Conservation (phyloP, 2,329 filamentous ascomycete genomes). For the Monosporascus sp. region DNA sequence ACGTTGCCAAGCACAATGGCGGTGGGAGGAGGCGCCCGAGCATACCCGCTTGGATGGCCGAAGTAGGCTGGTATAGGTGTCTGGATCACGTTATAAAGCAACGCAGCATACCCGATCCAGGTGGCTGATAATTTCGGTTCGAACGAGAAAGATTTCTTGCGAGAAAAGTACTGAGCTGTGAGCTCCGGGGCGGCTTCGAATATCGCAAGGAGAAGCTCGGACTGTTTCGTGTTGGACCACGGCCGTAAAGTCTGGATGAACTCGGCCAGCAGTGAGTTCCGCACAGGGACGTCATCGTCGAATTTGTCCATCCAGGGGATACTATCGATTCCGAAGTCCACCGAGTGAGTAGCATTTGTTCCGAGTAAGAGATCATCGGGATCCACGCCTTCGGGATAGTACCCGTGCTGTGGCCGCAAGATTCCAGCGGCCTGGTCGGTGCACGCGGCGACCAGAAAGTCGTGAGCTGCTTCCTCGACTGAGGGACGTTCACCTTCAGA, state of each 20-base stretch:
- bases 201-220: constrained; percentile 72
- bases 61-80: constrained; percentile 68
- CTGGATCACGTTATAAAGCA: constrained; percentile 76
- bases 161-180: constrained; percentile 79
- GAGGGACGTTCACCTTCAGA: constrained; percentile 35
- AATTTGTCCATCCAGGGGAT: constrained; percentile 66
- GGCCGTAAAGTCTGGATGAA: constrained; percentile 76
- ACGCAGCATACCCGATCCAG: constrained; percentile 90
- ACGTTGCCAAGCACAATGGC: constrained; percentile 80
- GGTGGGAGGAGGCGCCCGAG: constrained; percentile 68
- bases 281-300: constrained; percentile 61
- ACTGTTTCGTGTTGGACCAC: constrained; percentile 75
- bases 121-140: constrained; percentile 89
- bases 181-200: constrained; percentile 81
- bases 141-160: constrained; percentile 74
- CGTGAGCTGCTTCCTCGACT: constrained; percentile 65
- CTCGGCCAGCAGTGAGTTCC: constrained; percentile 72
- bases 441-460: constrained; percentile 70
- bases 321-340: constrained; percentile 63
- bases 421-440: constrained; percentile 69
- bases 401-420: constrained; percentile 70
- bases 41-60: constrained; percentile 59
- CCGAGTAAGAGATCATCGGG: constrained; percentile 37
- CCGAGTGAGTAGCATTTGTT: constrained; percentile 39
- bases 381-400: constrained; percentile 70